Conservation (phyloP, 352 stramenopile genomes). For the Phytophthora multivora region DNA sequence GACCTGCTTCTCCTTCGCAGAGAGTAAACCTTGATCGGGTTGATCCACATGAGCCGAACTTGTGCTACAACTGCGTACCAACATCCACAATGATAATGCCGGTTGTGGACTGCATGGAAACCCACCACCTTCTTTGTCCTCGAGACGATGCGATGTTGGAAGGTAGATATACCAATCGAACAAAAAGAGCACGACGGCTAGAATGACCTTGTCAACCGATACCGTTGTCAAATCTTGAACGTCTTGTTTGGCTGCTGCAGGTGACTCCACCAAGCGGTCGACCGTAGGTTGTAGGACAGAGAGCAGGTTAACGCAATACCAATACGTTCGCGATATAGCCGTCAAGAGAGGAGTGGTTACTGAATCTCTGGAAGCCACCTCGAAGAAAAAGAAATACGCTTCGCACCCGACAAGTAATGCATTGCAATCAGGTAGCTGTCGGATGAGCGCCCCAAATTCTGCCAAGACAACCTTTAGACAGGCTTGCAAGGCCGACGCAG, state of each 20-base stretch:
- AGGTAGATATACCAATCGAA: slow-evolving; percentile 76
- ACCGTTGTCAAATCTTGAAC: slow-evolving; percentile 17
- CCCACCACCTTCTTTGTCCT: background rate
- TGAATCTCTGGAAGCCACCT: slow-evolving; percentile 50
- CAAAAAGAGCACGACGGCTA: slow-evolving; percentile 70
- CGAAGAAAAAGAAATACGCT: slow-evolving; percentile 76
- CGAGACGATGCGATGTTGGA: slow-evolving; percentile 58
- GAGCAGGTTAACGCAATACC: slow-evolving; percentile 59
- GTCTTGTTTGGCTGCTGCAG: slow-evolving; percentile 6
- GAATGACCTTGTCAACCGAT: slow-evolving; percentile 45
- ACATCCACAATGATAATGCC: slow-evolving; percentile 67
- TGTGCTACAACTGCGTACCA: slow-evolving; percentile 49
- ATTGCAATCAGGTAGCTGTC: slow-evolving; percentile 66
- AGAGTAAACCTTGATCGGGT: slow-evolving; percentile 20
- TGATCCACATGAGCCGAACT: slow-evolving; percentile 20
- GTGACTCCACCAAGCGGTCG: background rate
- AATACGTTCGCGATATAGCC: slow-evolving; percentile 60
- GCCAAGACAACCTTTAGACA: slow-evolving; percentile 26
- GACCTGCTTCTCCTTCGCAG: slow-evolving; percentile 43
- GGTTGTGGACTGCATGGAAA: slow-evolving; percentile 15
- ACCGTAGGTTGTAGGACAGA: slow-evolving; percentile 32
- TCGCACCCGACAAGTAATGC: slow-evolving; percentile 54
- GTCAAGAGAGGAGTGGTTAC: slow-evolving; percentile 63
- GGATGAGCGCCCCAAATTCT: slow-evolving; percentile 42
- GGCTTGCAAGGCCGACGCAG: slow-evolving; percentile 5